Conservation (phyloP, 1,284 basidiomycete genomes). For the Ganoderma lingzhi region DNA sequence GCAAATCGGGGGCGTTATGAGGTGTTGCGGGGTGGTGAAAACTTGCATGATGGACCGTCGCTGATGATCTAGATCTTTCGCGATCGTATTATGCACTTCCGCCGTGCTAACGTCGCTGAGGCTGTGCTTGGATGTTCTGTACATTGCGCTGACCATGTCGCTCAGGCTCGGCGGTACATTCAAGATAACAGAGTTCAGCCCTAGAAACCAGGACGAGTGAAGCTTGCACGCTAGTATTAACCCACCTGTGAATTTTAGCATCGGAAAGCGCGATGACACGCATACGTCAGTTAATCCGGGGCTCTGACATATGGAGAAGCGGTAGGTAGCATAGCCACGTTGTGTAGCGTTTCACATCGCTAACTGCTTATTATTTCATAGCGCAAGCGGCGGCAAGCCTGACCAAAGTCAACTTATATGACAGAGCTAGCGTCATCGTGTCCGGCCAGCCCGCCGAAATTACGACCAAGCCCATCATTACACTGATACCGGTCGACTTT, state of each 20-base stretch:
- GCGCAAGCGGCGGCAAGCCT: neutral
- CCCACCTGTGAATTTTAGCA: neutral
- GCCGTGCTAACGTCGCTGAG: neutral
- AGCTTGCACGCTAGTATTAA: neutral
- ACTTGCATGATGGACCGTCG: neutral
- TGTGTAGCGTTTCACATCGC: neutral
- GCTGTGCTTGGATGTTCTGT: neutral
- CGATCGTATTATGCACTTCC: neutral
- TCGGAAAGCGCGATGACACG: neutral
- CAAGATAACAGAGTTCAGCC: neutral
- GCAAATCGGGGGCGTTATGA: neutral
- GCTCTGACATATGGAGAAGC: neutral
- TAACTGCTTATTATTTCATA: neutral
- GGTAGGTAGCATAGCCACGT: neutral
- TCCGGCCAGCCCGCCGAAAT: neutral
- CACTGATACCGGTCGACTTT: neutral
- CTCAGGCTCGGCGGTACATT: neutral
- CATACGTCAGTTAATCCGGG: neutral
- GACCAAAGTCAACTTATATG: too few relatives aligned
- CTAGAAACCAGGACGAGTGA: neutral
- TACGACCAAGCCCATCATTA: conserved; percentile 1
- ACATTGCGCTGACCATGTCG: neutral
- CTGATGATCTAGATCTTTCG: neutral
- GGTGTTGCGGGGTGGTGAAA: neutral
- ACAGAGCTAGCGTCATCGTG: neutral